Percentiles rank a stretch among this genome's conserved stretches.
phyloP scores from a whole-genome alignment of 2,329 filamentous ascomycete species.

The Calycina herbarum region DNA sequence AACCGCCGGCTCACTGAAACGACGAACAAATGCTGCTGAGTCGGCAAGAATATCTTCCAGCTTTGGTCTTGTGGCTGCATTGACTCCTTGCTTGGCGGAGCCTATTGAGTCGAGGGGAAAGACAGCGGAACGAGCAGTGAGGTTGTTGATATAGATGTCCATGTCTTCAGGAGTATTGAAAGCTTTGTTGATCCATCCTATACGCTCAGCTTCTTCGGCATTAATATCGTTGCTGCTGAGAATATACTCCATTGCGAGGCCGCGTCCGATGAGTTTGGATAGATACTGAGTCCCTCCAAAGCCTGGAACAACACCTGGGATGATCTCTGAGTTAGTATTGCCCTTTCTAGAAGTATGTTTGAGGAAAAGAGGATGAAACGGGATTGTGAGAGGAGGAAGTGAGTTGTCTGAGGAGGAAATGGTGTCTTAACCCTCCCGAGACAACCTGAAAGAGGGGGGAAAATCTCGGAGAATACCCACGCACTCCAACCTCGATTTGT shows the following conservation, averaged over 20 bases:
- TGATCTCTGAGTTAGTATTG: no score
- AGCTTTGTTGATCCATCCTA: neutral
- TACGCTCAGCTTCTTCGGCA: slow-evolving; percentile 12
- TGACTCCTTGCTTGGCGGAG: no score
- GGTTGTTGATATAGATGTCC: neutral
- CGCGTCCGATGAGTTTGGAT: slow-evolving; percentile 18
- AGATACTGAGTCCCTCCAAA: slow-evolving; percentile 18
- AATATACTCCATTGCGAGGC: slow-evolving; percentile 22
- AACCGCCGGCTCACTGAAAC: no score
- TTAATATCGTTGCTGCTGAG: slow-evolving; percentile 16
- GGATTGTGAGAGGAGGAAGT: no score
- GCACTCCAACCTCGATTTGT: slow-evolving; percentile 14
- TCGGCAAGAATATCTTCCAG: no score
- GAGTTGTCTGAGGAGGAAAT: no score
- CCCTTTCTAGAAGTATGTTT: no score
- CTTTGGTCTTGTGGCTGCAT: no score
- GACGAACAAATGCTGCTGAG: no score
- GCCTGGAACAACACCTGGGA: slow-evolving; percentile 7
- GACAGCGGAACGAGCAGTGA: neutral
- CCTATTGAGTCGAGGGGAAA: neutral
- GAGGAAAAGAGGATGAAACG: no score
- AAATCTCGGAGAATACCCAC: neutral
- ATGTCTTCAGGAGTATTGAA: neutral
- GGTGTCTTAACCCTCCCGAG: no score
- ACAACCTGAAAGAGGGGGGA: no score